phyloP scores from a whole-genome alignment of 345 rosid genomes.

The Corymbia maculata region DNA sequence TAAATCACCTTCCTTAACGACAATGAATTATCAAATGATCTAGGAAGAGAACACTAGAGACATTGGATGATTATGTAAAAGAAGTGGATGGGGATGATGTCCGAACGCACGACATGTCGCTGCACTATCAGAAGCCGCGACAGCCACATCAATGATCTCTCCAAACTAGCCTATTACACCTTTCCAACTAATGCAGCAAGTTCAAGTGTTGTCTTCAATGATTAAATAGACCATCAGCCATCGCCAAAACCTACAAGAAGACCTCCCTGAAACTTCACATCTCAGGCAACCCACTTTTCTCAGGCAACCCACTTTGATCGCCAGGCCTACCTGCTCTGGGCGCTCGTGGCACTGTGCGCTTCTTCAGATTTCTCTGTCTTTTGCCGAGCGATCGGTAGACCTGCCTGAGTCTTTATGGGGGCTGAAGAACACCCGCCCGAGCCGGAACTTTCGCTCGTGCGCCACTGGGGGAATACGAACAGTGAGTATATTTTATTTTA shows the following conservation, averaged over 20 bases:
- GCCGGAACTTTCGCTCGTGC: background rate
- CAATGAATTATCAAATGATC: background rate
- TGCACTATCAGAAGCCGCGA: background rate
- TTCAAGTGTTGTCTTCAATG: background rate
- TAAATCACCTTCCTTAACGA: background rate
- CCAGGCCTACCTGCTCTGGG: background rate
- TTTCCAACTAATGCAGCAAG: background rate
- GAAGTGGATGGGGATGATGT: background rate
- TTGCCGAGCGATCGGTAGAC: background rate
- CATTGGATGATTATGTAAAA: background rate
- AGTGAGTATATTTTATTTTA: background rate
- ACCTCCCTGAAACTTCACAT: background rate
- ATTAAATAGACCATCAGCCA: background rate
- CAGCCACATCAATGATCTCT: background rate
- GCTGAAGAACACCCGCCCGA: background rate
- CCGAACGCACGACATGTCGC: accelerated
- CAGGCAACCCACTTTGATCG: background rate
- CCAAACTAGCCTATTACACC: background rate
- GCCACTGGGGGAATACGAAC: background rate
- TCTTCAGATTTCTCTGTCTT: background rate
- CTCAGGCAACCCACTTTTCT: background rate
- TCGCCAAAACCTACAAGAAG: background rate
- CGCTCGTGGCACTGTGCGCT: background rate
- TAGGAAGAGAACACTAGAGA: background rate
- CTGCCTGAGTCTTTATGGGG: background rate